phyloP scores from a whole-genome alignment of 352 stramenopile genomes.

The Phytopythium mirpurense region DNA sequence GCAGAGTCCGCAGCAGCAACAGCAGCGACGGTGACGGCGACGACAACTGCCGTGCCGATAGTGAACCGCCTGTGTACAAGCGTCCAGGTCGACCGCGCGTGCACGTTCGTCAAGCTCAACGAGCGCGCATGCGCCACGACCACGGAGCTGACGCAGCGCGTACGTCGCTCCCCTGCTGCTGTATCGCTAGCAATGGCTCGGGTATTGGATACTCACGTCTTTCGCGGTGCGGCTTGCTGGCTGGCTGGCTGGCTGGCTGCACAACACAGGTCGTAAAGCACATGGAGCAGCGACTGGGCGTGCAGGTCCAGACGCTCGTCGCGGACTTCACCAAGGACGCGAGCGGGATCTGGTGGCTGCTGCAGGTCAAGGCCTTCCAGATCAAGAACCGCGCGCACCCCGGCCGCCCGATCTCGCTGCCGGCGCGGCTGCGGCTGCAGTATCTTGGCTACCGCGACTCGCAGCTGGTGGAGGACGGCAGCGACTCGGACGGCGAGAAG shows the following conservation, averaged over 20 bases:
- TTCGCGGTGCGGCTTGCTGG: neutral
- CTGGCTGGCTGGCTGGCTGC: too few species aligned
- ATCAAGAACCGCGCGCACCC: conserved; percentile 30
- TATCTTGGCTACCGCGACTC: conserved; percentile 69
- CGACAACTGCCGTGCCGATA: conserved; percentile 20
- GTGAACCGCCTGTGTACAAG: conserved; percentile 58
- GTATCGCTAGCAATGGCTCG: neutral
- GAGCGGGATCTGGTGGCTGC: conserved; percentile 64
- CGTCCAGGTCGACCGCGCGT: conserved; percentile 52
- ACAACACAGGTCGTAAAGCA: conserved; percentile 73
- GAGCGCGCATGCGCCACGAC: conserved; percentile 60
- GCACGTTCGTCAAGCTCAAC: conserved; percentile 78
- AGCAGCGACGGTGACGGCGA: neutral
- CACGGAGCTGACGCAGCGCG: conserved; percentile 62
- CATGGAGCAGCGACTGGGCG: conserved; percentile 50
- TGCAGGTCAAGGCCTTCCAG: conserved; percentile 79
- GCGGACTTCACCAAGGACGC: conserved; percentile 70
- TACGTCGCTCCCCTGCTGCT: conserved; percentile 15
- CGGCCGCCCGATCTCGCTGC: conserved; percentile 34
- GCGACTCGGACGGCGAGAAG: conserved; percentile 41
- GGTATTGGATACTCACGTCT: neutral
- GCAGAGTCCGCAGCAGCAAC: neutral
- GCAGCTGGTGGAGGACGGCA: conserved; percentile 54
- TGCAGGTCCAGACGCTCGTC: conserved; percentile 64
- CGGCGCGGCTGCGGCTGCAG: conserved; percentile 28